Evolutionary conservation across 2,329 filamentous ascomycete genomes (phyloP), one percentile per base, ranked within the genome.

Genomic region (Colletotrichum cereale): DNA sequence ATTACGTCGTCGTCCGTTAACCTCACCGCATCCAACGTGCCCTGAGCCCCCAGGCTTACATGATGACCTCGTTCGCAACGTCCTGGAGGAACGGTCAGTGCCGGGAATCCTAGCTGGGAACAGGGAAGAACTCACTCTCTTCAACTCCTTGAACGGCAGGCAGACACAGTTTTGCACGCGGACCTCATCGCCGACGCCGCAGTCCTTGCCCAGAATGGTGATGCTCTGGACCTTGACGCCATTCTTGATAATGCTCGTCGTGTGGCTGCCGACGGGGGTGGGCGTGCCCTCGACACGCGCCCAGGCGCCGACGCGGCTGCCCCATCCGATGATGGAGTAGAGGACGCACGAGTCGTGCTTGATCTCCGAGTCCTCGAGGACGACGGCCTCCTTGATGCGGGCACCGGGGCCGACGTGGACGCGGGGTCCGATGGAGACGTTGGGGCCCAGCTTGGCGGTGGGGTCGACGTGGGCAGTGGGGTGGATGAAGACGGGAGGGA

Each of bases 211-310:
- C 74, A 99, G 84, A 76, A 98, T 99, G 57, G 96, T 98, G 80
- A 98, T 96, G 82, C 94, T 97, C 87, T 98, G 96, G 62, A 99
- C 96, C 87, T 98, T 98, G 83, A 98, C 91, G 62, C 96, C 96
- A 79, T 98, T 97, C 90, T 98, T 98, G 82, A 98, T 88, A 78
- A 98, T 95, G 84, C 93, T 97, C 18, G 96, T 98, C 65, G 90
- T 93, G 85, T 98, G 96, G 85, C 93, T 97, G 63, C 89, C 91
- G 66, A 94, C 90, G 0, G 95, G 93, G 21, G 93, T 97, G 1
- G 96, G 95, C 0, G 95, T 97, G 66, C 96, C 96, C 84, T 99
- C 96, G 34, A 99, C 96, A 81, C 96, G 92, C 63, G 96, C 95
- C 96, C 96, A 99, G n/a, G 96, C 94, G 73, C 96, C 96, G 21